Base-by-base conservation (phyloP, 1,284 basidiomycete species). In the Mycena citricolor region DNA sequence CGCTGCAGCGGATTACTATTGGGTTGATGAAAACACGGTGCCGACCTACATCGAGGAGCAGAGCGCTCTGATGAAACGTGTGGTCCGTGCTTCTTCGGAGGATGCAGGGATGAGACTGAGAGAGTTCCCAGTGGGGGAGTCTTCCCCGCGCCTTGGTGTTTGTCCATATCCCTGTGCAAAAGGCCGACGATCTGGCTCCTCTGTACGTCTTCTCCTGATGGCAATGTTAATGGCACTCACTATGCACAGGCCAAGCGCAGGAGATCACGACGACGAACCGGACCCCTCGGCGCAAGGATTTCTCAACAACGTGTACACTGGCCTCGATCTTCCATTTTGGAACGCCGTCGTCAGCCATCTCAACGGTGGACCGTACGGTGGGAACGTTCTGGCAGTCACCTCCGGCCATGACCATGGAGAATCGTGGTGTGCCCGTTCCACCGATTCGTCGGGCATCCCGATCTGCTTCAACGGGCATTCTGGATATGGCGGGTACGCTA, bases 401-500 rank as follows among this genome's bases (percentile, higher is more conserved):
- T 52, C 50, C 1, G 50, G 50, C 13, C 50, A 52, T 38, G 50
- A 52, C 35, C 50, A 52, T 43, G 50, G 50, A 30, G 50, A 52
- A 29, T 52, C 50, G 14, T 48, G 50, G 50, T 52, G 50, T 30
- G 50, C 50, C 11, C 45, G 50, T 28, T 30, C 42, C 12, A 42
- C 16, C 19, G 29, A 26, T 32, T 52, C 50, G 8, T 34, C 42
- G 4, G 50, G 50, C 14, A 32, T 52, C 20, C 50, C 50, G 8
- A 49, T 52, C 32, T 52, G 50, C 39, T 52, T 52, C 46, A 49
- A 52, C 32, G 50, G 50, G 14, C 50, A 52, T 21, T 52, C 50
- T 8, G 50, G 50, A 13, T 48, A 52, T 29, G 50, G 50, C 14
- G 50, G 50, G 12, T 52, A 52, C 20, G 42, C 34, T 19, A 52